Conservation (phyloP, 2,329 filamentous ascomycete genomes). For the Didymosphaeria variabile region DNA sequence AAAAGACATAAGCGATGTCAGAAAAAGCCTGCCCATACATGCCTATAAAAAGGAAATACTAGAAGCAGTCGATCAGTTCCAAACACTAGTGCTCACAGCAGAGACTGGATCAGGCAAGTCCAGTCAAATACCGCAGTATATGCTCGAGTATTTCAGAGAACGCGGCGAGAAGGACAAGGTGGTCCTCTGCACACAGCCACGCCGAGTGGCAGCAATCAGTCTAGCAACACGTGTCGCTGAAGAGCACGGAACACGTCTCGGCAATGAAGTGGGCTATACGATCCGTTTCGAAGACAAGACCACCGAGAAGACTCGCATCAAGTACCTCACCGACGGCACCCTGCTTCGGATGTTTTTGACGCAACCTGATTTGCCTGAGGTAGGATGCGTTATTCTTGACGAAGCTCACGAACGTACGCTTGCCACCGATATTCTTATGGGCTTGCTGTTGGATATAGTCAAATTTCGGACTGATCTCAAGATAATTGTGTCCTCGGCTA, state of each 20-base stretch:
- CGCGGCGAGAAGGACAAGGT: constrained; percentile 73
- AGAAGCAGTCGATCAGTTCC: constrained; percentile 85
- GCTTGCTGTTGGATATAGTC: constrained; percentile 87
- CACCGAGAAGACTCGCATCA: constrained; percentile 87
- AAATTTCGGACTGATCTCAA: constrained; percentile 85
- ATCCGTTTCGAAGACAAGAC: constrained; percentile 96
- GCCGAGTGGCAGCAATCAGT: constrained; percentile 96
- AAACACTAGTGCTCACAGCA: constrained; percentile 86
- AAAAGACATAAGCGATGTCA: constrained; percentile 86
- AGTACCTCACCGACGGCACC: constrained; percentile 99
- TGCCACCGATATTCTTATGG: constrained; percentile 88
- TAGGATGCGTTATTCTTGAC: constrained; percentile 80
- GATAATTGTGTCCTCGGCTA: constrained; percentile 90
- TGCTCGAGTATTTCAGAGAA: constrained; percentile 69
- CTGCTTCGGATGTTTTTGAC: constrained; percentile 88
- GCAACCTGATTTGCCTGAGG: constrained; percentile 65
- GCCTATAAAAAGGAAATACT: constrained; percentile 86
- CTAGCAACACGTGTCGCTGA: constrained; percentile 96
- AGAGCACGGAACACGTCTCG: constrained; percentile 88
- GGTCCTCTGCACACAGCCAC: constrained; percentile 91
- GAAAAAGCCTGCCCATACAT: constrained; percentile 91
- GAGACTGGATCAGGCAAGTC: constrained; percentile 97
- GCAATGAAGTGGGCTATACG: constrained; percentile 91
- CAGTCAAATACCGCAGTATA: constrained; percentile 92
- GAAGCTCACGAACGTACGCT: constrained; percentile 96